Percentiles rank a stretch among this genome's conserved stretches.
Conservation (phyloP, 2,329 filamentous ascomycete genomes). For the Colletotrichum sp. region DNA sequence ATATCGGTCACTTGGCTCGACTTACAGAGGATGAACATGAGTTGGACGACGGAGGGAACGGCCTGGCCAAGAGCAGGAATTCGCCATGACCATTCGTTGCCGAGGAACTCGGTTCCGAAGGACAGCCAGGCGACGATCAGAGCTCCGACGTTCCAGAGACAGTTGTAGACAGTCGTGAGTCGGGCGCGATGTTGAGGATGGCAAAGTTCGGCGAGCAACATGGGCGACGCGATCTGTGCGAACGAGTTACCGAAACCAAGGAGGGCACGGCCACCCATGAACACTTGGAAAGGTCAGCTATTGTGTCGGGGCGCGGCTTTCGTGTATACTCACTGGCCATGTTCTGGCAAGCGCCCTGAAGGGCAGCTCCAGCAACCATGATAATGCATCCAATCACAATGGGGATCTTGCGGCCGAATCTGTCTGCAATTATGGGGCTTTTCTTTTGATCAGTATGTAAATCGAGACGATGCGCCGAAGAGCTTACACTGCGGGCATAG, state of each 20-base stretch:
- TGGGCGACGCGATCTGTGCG: constrained; percentile 55
- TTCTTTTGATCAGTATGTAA: not conserved
- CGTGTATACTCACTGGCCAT: constrained; percentile 30
- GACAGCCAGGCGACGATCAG: constrained; percentile 52
- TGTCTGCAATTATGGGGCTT: constrained; percentile 57
- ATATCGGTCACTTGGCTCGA: not conserved
- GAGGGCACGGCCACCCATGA: constrained; percentile 59
- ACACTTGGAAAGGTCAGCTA: constrained; percentile 3
- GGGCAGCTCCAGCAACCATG: constrained; percentile 59
- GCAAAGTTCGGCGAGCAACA: constrained; percentile 57
- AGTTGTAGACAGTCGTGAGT: constrained; percentile 58
- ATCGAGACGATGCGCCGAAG: not conserved
- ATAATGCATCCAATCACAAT: constrained; percentile 59
- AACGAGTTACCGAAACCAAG: constrained; percentile 62
- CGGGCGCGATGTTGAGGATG: constrained; percentile 54
- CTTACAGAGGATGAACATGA: constrained; percentile 51
- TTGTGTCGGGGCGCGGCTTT: not conserved
- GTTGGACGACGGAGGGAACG: constrained; percentile 50
- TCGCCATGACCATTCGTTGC: constrained; percentile 57
- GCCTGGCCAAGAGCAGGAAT: constrained; percentile 53
- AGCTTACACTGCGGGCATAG: constrained; percentile 58
- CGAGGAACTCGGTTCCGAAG: constrained; percentile 50
- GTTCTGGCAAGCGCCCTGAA: constrained; percentile 57
- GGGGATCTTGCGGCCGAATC: constrained; percentile 55
- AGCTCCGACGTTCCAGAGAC: constrained; percentile 57